These are phyloP conservation scores for Saturnispora saitoi DNA, from an alignment of 805 yeast genomes.

Conservation along the genomic window DNA sequence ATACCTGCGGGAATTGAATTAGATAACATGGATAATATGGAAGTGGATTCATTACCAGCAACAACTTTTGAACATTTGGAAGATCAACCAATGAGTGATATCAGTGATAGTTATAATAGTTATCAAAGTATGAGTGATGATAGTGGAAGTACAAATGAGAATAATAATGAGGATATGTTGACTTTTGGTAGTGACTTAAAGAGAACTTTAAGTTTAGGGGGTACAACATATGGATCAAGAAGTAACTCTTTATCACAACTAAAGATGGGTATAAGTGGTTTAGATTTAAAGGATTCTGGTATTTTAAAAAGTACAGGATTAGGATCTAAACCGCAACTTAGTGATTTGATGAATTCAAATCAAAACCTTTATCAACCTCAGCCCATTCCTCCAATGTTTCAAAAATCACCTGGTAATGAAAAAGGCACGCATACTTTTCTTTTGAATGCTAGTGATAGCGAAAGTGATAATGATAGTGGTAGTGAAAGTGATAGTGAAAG, in stretches of 20 bases:
- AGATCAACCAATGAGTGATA: conserved; percentile 2
- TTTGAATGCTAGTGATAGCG: neutral
- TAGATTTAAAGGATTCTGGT: conserved; percentile 25
- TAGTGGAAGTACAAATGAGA: neutral
- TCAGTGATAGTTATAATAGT: neutral
- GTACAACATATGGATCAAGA: conserved; percentile 9
- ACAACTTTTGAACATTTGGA: conserved; percentile 7
- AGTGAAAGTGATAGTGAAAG: conserved; percentile 16
- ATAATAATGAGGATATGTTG: neutral
- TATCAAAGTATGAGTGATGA: neutral
- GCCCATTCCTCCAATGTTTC: neutral
- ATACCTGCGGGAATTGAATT: conserved; percentile 36
- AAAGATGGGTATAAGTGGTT: conserved; percentile 27
- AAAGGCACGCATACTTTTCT: neutral
- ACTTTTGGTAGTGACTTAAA: conserved; percentile 6
- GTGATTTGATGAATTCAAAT: neutral
- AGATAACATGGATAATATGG: conserved; percentile 21
- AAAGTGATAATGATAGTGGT: conserved; percentile 18
- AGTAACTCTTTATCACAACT: conserved; percentile 19
- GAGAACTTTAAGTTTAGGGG: conserved; percentile 17
- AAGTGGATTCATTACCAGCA: conserved; percentile 15
- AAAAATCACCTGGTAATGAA: neutral
- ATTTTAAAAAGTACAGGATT: conserved; percentile 23
- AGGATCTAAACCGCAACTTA: conserved; percentile 26
- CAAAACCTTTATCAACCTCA: conserved; percentile 1